These are phyloP conservation scores for Penicillium sp. DNA, from an alignment of 2,329 filamentous ascomycete genomes.

Conservation along the genomic window DNA sequence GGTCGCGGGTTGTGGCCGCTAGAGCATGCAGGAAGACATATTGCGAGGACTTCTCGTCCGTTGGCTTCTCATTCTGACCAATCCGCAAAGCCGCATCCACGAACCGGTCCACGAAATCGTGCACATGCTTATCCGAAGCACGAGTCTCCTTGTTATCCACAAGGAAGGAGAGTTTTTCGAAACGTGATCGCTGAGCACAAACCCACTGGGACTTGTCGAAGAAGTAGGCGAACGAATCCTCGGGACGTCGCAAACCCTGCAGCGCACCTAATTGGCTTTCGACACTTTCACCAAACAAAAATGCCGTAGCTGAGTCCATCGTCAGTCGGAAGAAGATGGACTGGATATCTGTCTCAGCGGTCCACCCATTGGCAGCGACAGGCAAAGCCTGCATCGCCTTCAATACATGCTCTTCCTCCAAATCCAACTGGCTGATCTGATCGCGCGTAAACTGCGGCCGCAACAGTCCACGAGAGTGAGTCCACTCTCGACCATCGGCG, in stretches of 20 bases:
- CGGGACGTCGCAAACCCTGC: slow-evolving; percentile 45
- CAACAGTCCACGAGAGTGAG: slow-evolving; percentile 71
- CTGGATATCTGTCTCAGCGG: slow-evolving; percentile 59
- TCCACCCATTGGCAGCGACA: slow-evolving; percentile 47
- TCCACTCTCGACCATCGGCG: slow-evolving; percentile 73
- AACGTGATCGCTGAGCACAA: slow-evolving; percentile 22
- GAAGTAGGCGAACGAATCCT: slow-evolving; percentile 38
- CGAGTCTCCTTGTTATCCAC: slow-evolving; percentile 30
- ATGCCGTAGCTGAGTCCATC: slow-evolving; percentile 79
- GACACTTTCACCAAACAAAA: slow-evolving; percentile 72
- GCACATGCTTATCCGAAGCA: slow-evolving; percentile 34
- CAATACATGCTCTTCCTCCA: slow-evolving; percentile 73
- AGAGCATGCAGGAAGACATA: slow-evolving; percentile 50
- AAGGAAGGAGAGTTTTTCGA: slow-evolving; percentile 26
- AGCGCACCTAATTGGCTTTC: slow-evolving; percentile 45
- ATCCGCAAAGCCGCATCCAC: slow-evolving; percentile 38
- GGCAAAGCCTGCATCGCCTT: slow-evolving; percentile 64
- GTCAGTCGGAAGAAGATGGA: slow-evolving; percentile 80
- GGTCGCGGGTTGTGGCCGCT: slow-evolving; percentile 44
- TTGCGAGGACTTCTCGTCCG: slow-evolving; percentile 26
- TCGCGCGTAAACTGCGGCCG: slow-evolving; percentile 82
- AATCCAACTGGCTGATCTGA: slow-evolving; percentile 71
- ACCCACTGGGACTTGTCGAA: slow-evolving; percentile 36
- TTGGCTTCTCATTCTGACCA: slow-evolving; percentile 23
- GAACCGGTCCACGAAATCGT: slow-evolving; percentile 43